These are phyloP conservation scores for Microsporum audouinii DNA, from an alignment of 2,329 filamentous ascomycete species.

Conservation along the genomic window DNA sequence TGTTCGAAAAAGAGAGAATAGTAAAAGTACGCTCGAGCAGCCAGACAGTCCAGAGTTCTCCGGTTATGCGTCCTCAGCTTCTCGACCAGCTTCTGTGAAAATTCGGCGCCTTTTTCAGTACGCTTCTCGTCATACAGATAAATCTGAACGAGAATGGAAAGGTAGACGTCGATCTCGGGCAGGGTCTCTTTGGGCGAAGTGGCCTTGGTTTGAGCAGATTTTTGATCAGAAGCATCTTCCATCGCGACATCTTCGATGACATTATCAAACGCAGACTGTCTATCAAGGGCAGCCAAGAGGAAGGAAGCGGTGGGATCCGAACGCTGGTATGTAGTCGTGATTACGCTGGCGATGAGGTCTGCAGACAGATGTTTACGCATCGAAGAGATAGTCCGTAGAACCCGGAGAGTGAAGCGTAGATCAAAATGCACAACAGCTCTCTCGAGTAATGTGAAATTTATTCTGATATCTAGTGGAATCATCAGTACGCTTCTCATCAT, in stretches of 20 bases:
- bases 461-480: conserved; percentile 65
- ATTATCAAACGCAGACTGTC: conserved; percentile 53
- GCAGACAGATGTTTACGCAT: conserved; percentile 82
- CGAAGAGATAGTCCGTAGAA: conserved; percentile 87
- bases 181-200: conserved; percentile 59
- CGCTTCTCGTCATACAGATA: conserved; percentile 78
- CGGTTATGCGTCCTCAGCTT: conserved; percentile 83
- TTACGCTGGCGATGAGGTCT: conserved; percentile 68
- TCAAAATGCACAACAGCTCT: conserved; percentile 89
- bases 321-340: conserved; percentile 65
- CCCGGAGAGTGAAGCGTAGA: conserved; percentile 84
- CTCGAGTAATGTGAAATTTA: conserved; percentile 83
- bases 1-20: conserved; percentile 93
- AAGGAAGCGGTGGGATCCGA: conserved; percentile 57
- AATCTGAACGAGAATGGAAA: conserved; percentile 77
- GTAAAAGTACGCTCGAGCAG: conserved; percentile 96
- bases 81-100: conserved; percentile 73
- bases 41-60: conserved; percentile 82
- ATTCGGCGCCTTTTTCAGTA: conserved; percentile 66
- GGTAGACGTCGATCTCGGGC: conserved; percentile 79
- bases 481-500: neutral
- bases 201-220: conserved; percentile 25
- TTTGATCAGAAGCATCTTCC: conserved; percentile 51
- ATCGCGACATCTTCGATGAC: conserved; percentile 52
- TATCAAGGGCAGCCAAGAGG: conserved; percentile 58